These are phyloP conservation scores for Citrus sinensis DNA, from an alignment of 345 rosid species.

Conservation along the genomic window DNA sequence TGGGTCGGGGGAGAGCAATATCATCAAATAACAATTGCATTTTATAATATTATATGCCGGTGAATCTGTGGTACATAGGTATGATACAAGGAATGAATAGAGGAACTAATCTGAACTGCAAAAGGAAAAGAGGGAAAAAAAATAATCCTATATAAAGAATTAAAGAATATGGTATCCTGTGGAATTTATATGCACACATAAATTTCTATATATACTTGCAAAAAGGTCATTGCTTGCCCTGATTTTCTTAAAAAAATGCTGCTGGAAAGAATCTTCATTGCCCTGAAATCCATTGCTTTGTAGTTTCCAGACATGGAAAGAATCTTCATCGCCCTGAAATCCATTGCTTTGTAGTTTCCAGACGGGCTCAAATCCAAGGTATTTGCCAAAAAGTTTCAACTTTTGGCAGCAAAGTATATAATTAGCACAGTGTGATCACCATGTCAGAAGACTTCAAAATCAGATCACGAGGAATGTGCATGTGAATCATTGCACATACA, in stretches of 20 bases:
- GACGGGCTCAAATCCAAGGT: slow-evolving; percentile 20
- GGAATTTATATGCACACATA: slow-evolving; percentile 9
- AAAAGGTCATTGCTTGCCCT: background rate
- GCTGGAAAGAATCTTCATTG: slow-evolving; percentile 19
- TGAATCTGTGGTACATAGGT: background rate
- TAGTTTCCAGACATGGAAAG: background rate
- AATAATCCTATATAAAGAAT: slow-evolving; percentile 20
- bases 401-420: background rate
- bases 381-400: background rate
- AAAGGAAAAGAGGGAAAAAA: background rate
- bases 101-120: slow-evolving; percentile 6
- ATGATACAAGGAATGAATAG: background rate
- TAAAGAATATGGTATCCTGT: slow-evolving; percentile 15
- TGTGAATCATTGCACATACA: slow-evolving; percentile 68
- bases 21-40: background rate
- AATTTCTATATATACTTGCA: background rate
- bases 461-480: background rate
- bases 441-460: background rate
- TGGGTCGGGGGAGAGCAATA: background rate
- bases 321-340: slow-evolving; percentile 16
- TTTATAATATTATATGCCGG: background rate
- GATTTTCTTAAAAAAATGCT: background rate
- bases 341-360: background rate
- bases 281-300: background rate
- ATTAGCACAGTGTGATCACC: background rate